Conservation (phyloP, 495 filamentous ascomycete genomes). For the Penicillium alfredii region DNA sequence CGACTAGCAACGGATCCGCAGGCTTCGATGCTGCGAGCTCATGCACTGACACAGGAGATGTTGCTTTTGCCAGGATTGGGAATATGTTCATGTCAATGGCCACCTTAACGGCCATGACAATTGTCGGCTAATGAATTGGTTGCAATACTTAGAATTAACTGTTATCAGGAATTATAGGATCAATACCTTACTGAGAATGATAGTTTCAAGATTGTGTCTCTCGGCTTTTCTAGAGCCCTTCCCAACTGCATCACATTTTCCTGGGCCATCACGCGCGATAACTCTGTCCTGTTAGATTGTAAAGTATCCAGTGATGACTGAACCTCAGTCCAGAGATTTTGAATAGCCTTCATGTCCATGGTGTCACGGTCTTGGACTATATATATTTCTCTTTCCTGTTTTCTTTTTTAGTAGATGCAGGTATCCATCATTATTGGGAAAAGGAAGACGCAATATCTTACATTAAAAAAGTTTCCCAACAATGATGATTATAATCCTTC, state of each 20-base stretch:
- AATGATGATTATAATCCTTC: too few relatives aligned
- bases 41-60: constrained; percentile 5
- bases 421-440: too few relatives aligned
- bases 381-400: too few relatives aligned
- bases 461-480: too few relatives aligned
- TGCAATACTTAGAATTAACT: too few relatives aligned
- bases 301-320: constrained; percentile 16
- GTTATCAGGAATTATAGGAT: too few relatives aligned
- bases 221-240: constrained; percentile 14
- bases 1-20: constrained; percentile 17
- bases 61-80: constrained; percentile 8
- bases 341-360: constrained; percentile 8
- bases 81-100: constrained; percentile 21
- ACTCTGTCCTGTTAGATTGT: constrained; percentile 4
- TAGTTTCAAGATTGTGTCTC: constrained; percentile 17
- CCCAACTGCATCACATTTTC: constrained; percentile 8
- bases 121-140: constrained; percentile 9
- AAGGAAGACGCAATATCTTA: too few relatives aligned
- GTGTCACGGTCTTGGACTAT: too few relatives aligned
- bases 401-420: too few relatives aligned
- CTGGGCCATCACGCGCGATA: constrained; percentile 9
- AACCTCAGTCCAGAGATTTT: constrained; percentile 2
- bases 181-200: constrained; percentile 9
- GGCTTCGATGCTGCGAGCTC: constrained; percentile 15
- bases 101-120: constrained; percentile 20